Evolutionary conservation across 1,139 yeast genomes (phyloP).

Genomic region (Sugiyamaella paludigena): DNA sequence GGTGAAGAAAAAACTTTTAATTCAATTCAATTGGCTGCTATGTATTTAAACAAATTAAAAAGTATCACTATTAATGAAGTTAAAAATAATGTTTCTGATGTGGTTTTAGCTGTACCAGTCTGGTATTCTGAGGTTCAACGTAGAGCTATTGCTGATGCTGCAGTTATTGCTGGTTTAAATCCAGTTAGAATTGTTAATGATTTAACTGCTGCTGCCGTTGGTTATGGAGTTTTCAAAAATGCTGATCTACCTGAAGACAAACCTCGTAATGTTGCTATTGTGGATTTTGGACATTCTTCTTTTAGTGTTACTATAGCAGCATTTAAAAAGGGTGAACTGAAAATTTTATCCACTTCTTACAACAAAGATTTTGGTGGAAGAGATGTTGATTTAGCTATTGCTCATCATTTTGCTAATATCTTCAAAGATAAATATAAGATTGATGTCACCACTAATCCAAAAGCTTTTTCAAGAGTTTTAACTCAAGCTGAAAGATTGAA

Average conservation of each 20-base stretch:
- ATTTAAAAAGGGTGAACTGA: conserved; percentile 94
- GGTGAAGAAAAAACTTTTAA: conserved; percentile 79
- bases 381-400: conserved; percentile 88
- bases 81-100: conserved; percentile 68
- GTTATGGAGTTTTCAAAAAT: conserved; percentile 97
- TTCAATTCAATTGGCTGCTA: conserved; percentile 87
- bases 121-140: conserved; percentile 98
- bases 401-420: conserved; percentile 91
- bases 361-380: conserved; percentile 99
- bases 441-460: conserved; percentile 84
- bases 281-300: conserved; percentile 96
- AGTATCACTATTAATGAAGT: conserved; percentile 77
- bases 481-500: conserved; percentile 90
- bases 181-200: conserved; percentile 98
- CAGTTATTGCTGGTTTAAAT: conserved; percentile 92
- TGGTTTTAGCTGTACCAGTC: conserved; percentile 91
- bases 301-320: conserved; percentile 89
- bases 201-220: conserved; percentile 97
- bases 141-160: conserved; percentile 95
- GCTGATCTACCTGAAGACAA: conserved; percentile 84
- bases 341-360: conserved; percentile 85
- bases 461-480: conserved; percentile 91
- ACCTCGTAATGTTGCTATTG: conserved; percentile 85
- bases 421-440: conserved; percentile 90
- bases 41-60: conserved; percentile 91